phyloP scores from a whole-genome alignment of 768 basidiomycete species.

The Mycena epipterygia region DNA sequence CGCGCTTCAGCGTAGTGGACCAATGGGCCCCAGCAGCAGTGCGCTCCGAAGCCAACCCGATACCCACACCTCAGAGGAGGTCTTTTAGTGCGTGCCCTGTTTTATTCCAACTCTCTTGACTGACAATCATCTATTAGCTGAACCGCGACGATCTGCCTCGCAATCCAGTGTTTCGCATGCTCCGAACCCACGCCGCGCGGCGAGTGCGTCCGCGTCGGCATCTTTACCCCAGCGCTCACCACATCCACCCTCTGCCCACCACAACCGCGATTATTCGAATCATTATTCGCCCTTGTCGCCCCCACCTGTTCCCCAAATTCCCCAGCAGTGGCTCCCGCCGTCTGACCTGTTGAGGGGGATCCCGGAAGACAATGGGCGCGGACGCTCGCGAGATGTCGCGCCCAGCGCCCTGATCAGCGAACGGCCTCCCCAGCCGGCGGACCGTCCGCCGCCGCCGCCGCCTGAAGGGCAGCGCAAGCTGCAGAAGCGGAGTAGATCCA shows the following conservation, averaged over 20 bases:
- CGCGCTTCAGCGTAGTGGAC: conserved; percentile 47
- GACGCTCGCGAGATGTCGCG: conserved; percentile 21
- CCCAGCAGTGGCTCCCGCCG: conserved; percentile 26
- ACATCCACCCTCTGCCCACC: background rate
- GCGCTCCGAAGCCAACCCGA: conserved; percentile 26
- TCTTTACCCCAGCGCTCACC: background rate
- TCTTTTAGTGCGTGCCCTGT: conserved; percentile 20
- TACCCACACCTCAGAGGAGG: conserved; percentile 25
- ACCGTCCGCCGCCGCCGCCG: conserved; percentile 24
- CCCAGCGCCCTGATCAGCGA: background rate
- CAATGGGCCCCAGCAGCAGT: conserved; percentile 49
- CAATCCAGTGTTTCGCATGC: conserved; percentile 23
- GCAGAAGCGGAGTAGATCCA: conserved; percentile 30
- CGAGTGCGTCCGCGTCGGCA: conserved; percentile 13
- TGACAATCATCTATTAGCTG: conserved; percentile 13
- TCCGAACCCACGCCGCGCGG: conserved; percentile 11
- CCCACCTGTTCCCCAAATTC: conserved; percentile 34
- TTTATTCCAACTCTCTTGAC: background rate
- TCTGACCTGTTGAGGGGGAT: conserved; percentile 4
- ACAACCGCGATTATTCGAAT: conserved; percentile 9
- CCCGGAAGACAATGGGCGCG: conserved; percentile 15
- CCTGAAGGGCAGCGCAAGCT: conserved; percentile 12
- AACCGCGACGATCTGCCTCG: conserved; percentile 19
- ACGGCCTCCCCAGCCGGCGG: conserved; percentile 1
- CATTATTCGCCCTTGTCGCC: background rate